Base-by-base conservation (phyloP, 306 rosid species). In the Macrotyloma uniflorum region DNA sequence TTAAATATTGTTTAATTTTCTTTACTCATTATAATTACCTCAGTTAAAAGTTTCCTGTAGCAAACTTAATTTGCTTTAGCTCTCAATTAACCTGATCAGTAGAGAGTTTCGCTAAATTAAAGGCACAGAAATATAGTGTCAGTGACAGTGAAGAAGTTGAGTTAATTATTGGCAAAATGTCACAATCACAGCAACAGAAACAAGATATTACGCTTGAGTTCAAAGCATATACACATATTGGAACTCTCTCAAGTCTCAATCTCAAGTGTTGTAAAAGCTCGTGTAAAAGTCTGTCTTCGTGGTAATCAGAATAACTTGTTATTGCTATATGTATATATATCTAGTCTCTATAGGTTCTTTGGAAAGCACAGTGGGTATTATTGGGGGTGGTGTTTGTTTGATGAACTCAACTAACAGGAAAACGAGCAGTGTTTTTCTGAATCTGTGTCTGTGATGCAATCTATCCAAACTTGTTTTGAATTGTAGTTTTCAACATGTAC, bases 401-500 rank as follows among this genome's bases (percentile, higher is more conserved):
- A 77, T 51, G 36, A 49, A 81, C 70, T 77, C 83, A 78, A 81
- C 74, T 77, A 77, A 67, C 62, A 72, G 81, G 76, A 54, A 85
- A 74, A 71, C 26, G 26, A 76, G 85, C 85, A 80, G 91, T 81
- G 86, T 69, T 58, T 57, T 49, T 88, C 85, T 85, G 88, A 82
- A 49, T 51, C 40, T 35, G 38, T 82, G 87, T 71, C 79, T 49
- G 78, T 76, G 30, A 58, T 57, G 42, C 59, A 72, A 73, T 67
- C 11, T 19, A 53, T 53, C 51, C 81, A 80, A 72, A 86, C 75
- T 55, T 77, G 74, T 79, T 83, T 83, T 84, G 83, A 87, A 85
- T 77, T 78, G 78, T 86, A 83, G 90, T 80, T 83, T 88, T 91
- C 87, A 82, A 74, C 87, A 72, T 84, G 79, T 81, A 81, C 86